Percentiles rank a stretch among this genome's conserved stretches.
phyloP scores from a whole-genome alignment of 805 yeast species.

The Millerago galiae region DNA sequence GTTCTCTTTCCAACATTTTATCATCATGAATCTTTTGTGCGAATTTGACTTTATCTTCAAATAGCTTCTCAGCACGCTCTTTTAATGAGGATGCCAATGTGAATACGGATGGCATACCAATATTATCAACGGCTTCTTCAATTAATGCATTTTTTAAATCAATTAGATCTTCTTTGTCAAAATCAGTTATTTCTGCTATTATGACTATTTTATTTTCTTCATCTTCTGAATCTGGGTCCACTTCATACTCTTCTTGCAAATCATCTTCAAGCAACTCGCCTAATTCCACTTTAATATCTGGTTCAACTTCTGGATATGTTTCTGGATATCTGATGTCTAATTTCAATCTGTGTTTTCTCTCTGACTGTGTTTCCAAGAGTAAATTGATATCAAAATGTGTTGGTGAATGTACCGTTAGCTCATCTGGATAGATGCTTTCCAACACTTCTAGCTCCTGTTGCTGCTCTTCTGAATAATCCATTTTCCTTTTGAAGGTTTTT shows the following conservation, averaged over 20 bases:
- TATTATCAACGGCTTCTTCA: conserved; percentile 64
- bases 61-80: conserved; percentile 70
- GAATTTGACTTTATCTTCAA: conserved; percentile 47
- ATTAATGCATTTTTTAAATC: conserved; percentile 34
- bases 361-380: conserved; percentile 62
- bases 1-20: conserved; percentile 57
- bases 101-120: conserved; percentile 92
- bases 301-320: conserved; percentile 75
- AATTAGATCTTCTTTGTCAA: conserved; percentile 42
- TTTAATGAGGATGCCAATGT: conserved; percentile 71
- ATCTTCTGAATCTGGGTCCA: conserved; percentile 34
- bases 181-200: conserved; percentile 51
- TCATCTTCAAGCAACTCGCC: conserved; percentile 26
- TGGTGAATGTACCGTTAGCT: conserved; percentile 36
- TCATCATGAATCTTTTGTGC: conserved; percentile 55
- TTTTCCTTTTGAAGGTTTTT: conserved; percentile 17
- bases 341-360: conserved; percentile 46
- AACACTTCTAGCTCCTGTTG: conserved; percentile 84
- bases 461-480: conserved; percentile 84
- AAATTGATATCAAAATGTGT: conserved; percentile 50
- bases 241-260: conserved; percentile 19
- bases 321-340: conserved; percentile 69
- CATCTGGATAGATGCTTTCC: conserved; percentile 92
- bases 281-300: conserved; percentile 42
- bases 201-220: conserved; percentile 43